Evolutionary conservation across 345 rosid species (phyloP), one percentile per base, ranked within the genome.

Genomic region (Dimocarpus longan): DNA sequence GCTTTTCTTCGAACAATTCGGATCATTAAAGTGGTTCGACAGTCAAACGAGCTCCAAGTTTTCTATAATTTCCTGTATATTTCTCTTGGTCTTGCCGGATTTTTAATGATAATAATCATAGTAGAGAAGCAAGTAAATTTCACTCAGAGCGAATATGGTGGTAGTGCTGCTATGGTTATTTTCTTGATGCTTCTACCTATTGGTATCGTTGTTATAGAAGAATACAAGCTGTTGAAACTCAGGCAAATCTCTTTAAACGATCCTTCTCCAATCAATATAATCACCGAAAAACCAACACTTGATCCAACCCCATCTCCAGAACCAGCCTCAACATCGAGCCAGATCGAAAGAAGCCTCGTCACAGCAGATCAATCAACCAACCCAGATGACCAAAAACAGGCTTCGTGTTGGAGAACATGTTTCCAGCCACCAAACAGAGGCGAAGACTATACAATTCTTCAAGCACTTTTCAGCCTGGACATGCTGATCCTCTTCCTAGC

Each of bases 61-160:
- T 91, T 90, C 54, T 87, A 86, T 80, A 84, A 75, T 8, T 85
- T 88, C 44, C 90, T 91, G 40, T 91, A 85, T 44, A 79, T 84
- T 22, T 92, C 93, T 6, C 83, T 92, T 0, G 91, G 86, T 21
- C 88, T 92, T 4, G 97, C 97, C 15, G 82, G 78, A n/a, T 89
- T 89, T 66, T 77, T 92, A 50, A 87, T 90, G 92, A 16, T 86
- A 1, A 78, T 88, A 43, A 90, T 88, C 74, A 83, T 92, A 8
- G 24, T 86, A 2, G 81, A 92, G 84, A 89, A 86, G 0, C 76
- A 28, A 15, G 0, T 80, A 0, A 0, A 26, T 0, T 90, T 92
- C 83, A 78, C 76, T 3, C 70, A 71, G 5, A n/a, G 44, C 6
- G 94, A 87, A 77, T 92, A 84, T 43, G 86, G 82, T 1, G 84